Evolutionary conservation across 805 yeast genomes (phyloP).

Genomic region (Candida succiphila): DNA sequence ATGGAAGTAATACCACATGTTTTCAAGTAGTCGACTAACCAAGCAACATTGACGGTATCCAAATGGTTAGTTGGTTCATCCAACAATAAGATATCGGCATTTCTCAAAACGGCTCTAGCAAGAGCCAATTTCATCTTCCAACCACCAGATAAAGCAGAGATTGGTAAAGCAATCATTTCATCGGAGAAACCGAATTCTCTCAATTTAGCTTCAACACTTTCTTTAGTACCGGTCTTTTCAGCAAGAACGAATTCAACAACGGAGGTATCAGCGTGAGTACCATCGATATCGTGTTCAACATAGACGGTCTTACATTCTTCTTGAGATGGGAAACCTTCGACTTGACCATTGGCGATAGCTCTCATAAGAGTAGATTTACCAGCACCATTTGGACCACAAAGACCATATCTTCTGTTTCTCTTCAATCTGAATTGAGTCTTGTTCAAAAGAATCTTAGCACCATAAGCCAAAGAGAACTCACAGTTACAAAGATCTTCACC

Average conservation of each 20-base stretch:
- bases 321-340: constrained; percentile 99
- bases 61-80: constrained; percentile 99
- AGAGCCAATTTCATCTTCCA: constrained; percentile 99
- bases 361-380: constrained; percentile 98
- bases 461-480: constrained; percentile 99
- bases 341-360: constrained; percentile 95
- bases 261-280: constrained; percentile 92
- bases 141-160: constrained; percentile 98
- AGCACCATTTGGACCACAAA: constrained; percentile 98
- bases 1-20: constrained; percentile 98
- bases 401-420: constrained; percentile 99
- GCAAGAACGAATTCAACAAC: constrained; percentile 87
- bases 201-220: constrained; percentile 64
- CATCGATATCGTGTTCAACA: constrained; percentile 99
- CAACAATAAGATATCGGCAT: constrained; percentile 93
- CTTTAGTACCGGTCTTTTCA: constrained; percentile 71
- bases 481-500: constrained; percentile 99
- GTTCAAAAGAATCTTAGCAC: constrained; percentile 99
- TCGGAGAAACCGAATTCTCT: constrained; percentile 88
- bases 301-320: constrained; percentile 98
- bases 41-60: constrained; percentile 99
- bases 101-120: constrained; percentile 98
- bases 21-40: constrained; percentile 98
- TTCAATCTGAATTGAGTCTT: constrained; percentile 97
- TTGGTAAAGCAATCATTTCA: constrained; percentile 90